Percentiles rank a stretch among this genome's conserved stretches.
Evolutionary conservation across 768 basidiomycete genomes (phyloP).

Genomic region (Phylloporus rhodoxanthus): DNA sequence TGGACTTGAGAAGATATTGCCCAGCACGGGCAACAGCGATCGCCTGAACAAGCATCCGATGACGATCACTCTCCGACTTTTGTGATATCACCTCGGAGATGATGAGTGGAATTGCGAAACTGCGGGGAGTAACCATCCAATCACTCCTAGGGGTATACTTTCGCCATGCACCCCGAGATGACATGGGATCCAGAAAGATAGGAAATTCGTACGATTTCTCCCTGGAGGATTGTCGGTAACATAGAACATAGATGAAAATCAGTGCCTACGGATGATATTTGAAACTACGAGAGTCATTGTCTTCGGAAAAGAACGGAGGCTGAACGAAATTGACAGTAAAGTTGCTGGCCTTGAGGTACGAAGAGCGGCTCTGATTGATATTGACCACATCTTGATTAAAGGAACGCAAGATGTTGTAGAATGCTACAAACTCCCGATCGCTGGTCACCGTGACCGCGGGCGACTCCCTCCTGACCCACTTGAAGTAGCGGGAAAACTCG

Average conservation of each 20-base stretch:
- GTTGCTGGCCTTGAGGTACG: neutral
- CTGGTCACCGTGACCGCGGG: no score
- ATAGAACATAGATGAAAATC: neutral
- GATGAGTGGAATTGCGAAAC: conserved; percentile 5
- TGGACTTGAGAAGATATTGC: neutral
- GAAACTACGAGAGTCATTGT: neutral
- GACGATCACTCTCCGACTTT: neutral
- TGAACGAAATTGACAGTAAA: neutral
- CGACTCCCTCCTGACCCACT: no score
- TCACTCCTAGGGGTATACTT: neutral
- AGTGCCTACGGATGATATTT: neutral
- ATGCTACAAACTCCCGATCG: no score
- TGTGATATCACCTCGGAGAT: conserved; percentile 7
- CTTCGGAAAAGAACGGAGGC: neutral
- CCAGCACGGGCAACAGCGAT: conserved; percentile 2
- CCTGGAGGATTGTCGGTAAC: neutral
- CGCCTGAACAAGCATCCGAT: conserved; percentile 13
- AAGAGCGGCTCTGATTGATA: no score
- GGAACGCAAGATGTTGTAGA: no score
- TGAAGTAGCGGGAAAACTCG: no score
- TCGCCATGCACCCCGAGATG: neutral
- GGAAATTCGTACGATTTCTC: neutral
- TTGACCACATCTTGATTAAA: no score
- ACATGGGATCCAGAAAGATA: neutral
- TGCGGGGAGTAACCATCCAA: no score